Evolutionary conservation across 192 early-diverging fungal species (phyloP), one percentile per base, ranked within the genome.

Genomic region (Coemansia sp.): DNA sequence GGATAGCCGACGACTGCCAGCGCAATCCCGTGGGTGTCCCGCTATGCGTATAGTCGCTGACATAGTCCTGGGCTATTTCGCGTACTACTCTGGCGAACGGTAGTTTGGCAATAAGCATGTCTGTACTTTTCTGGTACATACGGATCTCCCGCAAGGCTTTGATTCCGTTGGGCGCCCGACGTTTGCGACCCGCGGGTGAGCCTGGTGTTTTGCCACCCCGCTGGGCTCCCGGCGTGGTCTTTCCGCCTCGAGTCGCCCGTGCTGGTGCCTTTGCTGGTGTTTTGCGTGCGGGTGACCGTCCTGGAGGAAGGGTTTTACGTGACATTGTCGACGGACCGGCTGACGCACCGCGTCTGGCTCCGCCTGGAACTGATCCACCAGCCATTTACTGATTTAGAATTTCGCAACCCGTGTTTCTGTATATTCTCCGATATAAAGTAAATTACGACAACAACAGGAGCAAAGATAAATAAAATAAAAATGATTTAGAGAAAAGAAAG

Each of bases 31-130:
- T 77, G 7, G 74, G 63, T 8, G 55, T 62, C 1, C 77, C 82
- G 25, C 68, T 74, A 23, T 74, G 71, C 21, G 78, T 74, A 36
- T 75, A 80, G 46, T 84, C 73, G 41, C 72, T 67, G 19, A 70
- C 67, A 25, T 85, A 74, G 46, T 90, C 87, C 53, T 79, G 65
- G 0, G 90, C 85, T 29, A 92, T 89, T 68, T 92, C 90, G 21
- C 86, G 78, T 9, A 92, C 94, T 38, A 96, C 80, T 0, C 95
- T 82, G 25, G 91, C 84, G 86, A 96, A 96, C n/a, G 95, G 94
- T 29, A 94, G 85, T 82, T 94, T 95, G 29, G 89, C 84, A 12
- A 96, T 69, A 34, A 95, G 79, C 21, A 95, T 84, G 25, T 93
- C 85, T 27, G 92, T 94, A 12, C 81, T 86, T 77, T 91, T 92